Conservation (phyloP, 768 basidiomycete species). For the Suillus fuscotomentosus region DNA sequence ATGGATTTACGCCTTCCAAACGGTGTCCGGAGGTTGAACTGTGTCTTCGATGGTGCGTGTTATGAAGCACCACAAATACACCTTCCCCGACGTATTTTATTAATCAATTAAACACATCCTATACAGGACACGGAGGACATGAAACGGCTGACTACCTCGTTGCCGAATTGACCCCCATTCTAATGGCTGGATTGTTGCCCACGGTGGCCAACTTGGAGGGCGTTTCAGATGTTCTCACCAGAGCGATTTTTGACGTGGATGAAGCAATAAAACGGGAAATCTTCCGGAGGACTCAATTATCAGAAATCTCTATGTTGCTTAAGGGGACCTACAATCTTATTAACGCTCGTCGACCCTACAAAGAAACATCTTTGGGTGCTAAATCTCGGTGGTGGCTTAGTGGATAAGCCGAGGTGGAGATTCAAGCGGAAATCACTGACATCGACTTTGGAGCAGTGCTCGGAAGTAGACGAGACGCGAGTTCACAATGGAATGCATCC, state of each 20-base stretch:
- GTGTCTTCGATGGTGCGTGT: conserved; percentile 45
- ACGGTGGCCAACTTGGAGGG: conserved; percentile 6
- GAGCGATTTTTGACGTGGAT: conserved; percentile 39
- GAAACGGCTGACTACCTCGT: conserved; percentile 44
- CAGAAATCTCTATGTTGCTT: conserved; percentile 42
- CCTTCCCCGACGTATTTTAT: no score
- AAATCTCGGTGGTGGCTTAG: conserved; percentile 54
- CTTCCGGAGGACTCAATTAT: conserved; percentile 27
- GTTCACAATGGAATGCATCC: conserved; percentile 14
- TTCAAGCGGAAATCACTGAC: not conserved
- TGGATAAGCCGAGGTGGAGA: conserved; percentile 33
- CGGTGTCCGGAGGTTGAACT: conserved; percentile 44
- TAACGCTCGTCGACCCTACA: conserved; percentile 44
- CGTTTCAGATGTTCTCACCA: conserved; percentile 31
- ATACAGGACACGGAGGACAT: conserved; percentile 40
- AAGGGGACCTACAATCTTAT: conserved; percentile 49
- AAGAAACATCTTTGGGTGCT: conserved; percentile 50
- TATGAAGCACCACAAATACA: not conserved
- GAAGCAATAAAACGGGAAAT: conserved; percentile 32
- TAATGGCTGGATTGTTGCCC: conserved; percentile 12
- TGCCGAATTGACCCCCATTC: conserved; percentile 28
- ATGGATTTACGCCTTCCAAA: conserved; percentile 37
- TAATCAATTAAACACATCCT: no score
- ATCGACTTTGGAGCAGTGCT: conserved; percentile 39
- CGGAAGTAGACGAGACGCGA: conserved; percentile 36